Evolutionary conservation across 1,284 basidiomycete genomes (phyloP).

Genomic region (Trichosporon sp.): DNA sequence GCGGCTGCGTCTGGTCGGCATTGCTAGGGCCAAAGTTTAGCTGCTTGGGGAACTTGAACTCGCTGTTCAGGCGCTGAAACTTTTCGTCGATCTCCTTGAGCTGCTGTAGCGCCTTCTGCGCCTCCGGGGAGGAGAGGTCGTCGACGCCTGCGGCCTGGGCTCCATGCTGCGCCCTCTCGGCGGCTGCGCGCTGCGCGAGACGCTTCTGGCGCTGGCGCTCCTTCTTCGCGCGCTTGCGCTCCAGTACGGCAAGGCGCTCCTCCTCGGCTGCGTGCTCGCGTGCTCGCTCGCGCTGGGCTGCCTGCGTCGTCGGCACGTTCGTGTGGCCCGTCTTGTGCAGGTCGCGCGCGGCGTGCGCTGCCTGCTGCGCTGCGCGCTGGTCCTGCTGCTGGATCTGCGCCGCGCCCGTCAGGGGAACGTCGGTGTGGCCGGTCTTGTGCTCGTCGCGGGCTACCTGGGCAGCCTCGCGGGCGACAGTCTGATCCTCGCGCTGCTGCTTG

Average conservation of each 20-base stretch:
- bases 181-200: neutral
- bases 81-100: slow-evolving; percentile 30
- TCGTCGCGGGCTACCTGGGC: neutral
- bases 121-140: slow-evolving; percentile 12
- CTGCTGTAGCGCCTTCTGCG: slow-evolving; percentile 22
- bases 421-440: neutral
- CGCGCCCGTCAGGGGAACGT: neutral
- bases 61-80: slow-evolving; percentile 21
- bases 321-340: neutral
- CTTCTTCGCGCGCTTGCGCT: slow-evolving; percentile 3
- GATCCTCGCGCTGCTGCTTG: neutral
- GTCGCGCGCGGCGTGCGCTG: neutral
- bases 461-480: neutral
- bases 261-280: neutral
- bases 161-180: neutral
- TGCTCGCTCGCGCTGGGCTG: neutral
- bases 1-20: slow-evolving; percentile 24
- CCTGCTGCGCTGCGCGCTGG: neutral
- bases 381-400: slow-evolving; percentile 2
- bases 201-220: neutral
- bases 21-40: slow-evolving; percentile 34
- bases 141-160: neutral
- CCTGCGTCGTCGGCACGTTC: neutral
- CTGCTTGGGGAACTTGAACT: slow-evolving; percentile 36
- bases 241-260: neutral